Conservation (phyloP, 1,284 basidiomycete genomes). For the Tilletia caries region DNA sequence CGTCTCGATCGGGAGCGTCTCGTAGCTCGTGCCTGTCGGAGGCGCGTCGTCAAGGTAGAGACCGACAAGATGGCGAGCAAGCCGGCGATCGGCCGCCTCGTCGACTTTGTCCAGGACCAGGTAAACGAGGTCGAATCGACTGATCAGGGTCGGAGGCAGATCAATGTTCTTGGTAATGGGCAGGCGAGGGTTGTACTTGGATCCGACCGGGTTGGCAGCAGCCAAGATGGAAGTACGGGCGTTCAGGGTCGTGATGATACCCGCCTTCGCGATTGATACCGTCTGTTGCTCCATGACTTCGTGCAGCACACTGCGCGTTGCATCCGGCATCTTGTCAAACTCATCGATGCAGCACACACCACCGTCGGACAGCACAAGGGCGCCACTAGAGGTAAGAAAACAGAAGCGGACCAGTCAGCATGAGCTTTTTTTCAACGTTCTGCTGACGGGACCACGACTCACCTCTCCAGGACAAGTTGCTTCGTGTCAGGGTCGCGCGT, state of each 20-base stretch:
- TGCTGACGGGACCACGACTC: constrained; percentile 15
- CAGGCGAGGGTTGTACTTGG: constrained; percentile 84
- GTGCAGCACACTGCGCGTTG: constrained; percentile 90
- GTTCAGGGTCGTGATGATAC: constrained; percentile 97
- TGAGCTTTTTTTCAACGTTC: neutral
- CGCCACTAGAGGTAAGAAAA: constrained; percentile 64
- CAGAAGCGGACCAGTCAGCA: no score
- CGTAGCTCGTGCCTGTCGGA: constrained; percentile 62
- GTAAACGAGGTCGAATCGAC: constrained; percentile 95
- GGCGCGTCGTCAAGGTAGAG: constrained; percentile 90
- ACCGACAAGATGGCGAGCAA: constrained; percentile 88
- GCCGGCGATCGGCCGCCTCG: constrained; percentile 77
- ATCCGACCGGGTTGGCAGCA: constrained; percentile 93
- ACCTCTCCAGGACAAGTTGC: constrained; percentile 85
- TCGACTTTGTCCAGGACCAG: constrained; percentile 88
- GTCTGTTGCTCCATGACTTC: constrained; percentile 99
- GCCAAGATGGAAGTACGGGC: constrained; percentile 94
- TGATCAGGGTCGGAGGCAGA: constrained; percentile 93
- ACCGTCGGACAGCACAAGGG: constrained; percentile 91
- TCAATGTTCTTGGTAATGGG: constrained; percentile 68
- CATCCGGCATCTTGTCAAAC: constrained; percentile 99
- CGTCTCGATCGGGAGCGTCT: constrained; percentile 79
- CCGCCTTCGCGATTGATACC: constrained; percentile 98
- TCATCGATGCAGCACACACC: constrained; percentile 99
- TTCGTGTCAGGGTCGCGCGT: constrained; percentile 97